These are phyloP conservation scores for Eucalyptus cloeziana DNA, from an alignment of 345 rosid species.

Conservation along the genomic window DNA sequence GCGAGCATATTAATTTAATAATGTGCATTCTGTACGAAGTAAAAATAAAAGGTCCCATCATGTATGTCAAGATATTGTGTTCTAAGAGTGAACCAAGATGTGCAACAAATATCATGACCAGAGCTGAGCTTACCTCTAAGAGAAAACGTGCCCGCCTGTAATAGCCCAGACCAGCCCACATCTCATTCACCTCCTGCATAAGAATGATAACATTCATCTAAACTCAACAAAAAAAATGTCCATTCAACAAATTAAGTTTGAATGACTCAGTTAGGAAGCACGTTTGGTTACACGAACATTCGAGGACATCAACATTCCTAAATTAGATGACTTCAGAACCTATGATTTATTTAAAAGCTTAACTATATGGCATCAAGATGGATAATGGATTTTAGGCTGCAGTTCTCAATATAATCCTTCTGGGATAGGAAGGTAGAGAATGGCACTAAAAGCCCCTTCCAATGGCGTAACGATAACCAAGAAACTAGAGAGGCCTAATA, in stretches of 20 bases:
- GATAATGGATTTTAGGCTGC: neutral
- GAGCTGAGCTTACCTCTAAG: constrained; percentile 43
- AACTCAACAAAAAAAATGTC: neutral
- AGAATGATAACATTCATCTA: neutral
- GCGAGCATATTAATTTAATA: neutral
- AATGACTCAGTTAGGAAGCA: neutral
- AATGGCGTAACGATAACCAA: neutral
- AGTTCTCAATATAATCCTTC: neutral
- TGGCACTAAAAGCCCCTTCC: neutral
- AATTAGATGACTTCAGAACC: neutral
- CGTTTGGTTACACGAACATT: neutral
- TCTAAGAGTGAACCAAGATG: neutral
- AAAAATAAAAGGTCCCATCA: neutral
- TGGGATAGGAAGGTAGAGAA: neutral
- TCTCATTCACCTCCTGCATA: constrained; percentile 89
- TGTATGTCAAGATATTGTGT: neutral
- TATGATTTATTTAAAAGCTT: neutral
- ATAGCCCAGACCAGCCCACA: constrained; percentile 98
- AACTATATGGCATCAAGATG: neutral
- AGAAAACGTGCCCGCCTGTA: constrained; percentile 90
- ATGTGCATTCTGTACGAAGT: neutral
- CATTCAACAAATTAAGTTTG: neutral
- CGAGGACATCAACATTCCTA: neutral
- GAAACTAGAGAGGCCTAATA: neutral
- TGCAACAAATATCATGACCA: neutral